These are phyloP conservation scores for Hygrophila difformis DNA, from an alignment of 257 asterid genomes.

Conservation along the genomic window DNA sequence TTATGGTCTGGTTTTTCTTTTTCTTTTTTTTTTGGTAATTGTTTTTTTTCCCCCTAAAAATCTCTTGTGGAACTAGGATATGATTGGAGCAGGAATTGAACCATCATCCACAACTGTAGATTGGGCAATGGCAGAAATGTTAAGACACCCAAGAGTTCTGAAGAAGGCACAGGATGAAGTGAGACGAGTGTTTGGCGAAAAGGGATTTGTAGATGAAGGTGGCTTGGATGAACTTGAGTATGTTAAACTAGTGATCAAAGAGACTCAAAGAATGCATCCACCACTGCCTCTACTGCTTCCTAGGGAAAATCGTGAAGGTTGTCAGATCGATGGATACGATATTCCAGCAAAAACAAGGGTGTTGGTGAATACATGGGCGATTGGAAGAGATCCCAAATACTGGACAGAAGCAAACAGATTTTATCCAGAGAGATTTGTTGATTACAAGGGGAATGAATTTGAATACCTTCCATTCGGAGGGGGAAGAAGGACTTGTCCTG, in stretches of 20 bases:
- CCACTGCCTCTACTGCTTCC: slow-evolving; percentile 13
- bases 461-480: slow-evolving; percentile 12
- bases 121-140: slow-evolving; percentile 8
- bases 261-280: slow-evolving; percentile 11
- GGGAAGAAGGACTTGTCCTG: slow-evolving; percentile 12
- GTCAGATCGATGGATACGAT: slow-evolving; percentile 9
- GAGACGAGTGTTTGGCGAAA: slow-evolving; percentile 1
- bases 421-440: slow-evolving; percentile 7
- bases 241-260: slow-evolving; percentile 8
- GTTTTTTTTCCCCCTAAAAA: no score
- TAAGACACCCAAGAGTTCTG: slow-evolving; percentile 5
- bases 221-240: slow-evolving; percentile 3
- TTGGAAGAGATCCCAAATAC: slow-evolving; percentile 6
- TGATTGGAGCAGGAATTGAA: slow-evolving; percentile 17
- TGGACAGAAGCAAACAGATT: slow-evolving; percentile 8
- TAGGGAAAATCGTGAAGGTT: slow-evolving; percentile 6
- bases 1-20: background rate
- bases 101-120: slow-evolving; percentile 13
- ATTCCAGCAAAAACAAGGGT: slow-evolving; percentile 15
- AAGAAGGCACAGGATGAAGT: slow-evolving; percentile 11
- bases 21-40: no score
- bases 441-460: slow-evolving; percentile 1
- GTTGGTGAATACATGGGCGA: slow-evolving; percentile 15
- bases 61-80: slow-evolving; percentile 13
- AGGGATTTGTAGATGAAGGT: background rate